Conservation (phyloP, 2,329 filamentous ascomycete species). For the Hymenoscyphus fraxineus region DNA sequence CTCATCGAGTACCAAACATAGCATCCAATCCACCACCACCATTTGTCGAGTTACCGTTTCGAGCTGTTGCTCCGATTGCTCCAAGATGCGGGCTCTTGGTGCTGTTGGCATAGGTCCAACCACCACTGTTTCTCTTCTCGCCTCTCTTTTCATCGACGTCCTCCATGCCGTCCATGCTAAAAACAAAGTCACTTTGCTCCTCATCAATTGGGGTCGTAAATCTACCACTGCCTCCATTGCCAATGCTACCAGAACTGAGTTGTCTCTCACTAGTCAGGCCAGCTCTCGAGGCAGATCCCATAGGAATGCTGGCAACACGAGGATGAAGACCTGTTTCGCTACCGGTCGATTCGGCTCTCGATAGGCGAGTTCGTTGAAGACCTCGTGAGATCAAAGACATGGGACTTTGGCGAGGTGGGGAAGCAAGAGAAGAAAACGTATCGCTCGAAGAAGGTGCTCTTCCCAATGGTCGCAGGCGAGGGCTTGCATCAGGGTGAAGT, state of each 20-base stretch:
- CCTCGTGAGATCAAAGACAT: slow-evolving; percentile 60
- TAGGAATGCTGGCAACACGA: slow-evolving; percentile 41
- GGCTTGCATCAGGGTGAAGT: slow-evolving; percentile 50
- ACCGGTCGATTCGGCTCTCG: slow-evolving; percentile 40
- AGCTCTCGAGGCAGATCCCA: slow-evolving; percentile 36
- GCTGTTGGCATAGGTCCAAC: slow-evolving; percentile 29
- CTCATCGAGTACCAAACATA: slow-evolving; percentile 16
- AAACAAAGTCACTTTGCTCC: slow-evolving; percentile 61
- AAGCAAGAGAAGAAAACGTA: slow-evolving; percentile 32
- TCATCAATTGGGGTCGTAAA: slow-evolving; percentile 64
- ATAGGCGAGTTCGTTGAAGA: slow-evolving; percentile 55
- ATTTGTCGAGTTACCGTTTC: slow-evolving; percentile 16
- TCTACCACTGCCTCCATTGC: slow-evolving; percentile 44
- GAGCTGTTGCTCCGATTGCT: slow-evolving; percentile 20
- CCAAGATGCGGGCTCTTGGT: slow-evolving; percentile 26
- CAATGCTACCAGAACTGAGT: slow-evolving; percentile 53
- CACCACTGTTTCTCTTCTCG: slow-evolving; percentile 33
- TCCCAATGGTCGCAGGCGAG: slow-evolving; percentile 39
- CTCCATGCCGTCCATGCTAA: slow-evolving; percentile 66
- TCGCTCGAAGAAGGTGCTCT: slow-evolving; percentile 35
- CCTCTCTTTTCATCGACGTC: slow-evolving; percentile 50
- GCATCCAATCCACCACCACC: slow-evolving; percentile 13
- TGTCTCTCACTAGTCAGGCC: slow-evolving; percentile 51
- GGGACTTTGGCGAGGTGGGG: slow-evolving; percentile 39
- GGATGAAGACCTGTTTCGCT: slow-evolving; percentile 51